These are phyloP conservation scores for Curvularia sp. DNA, from an alignment of 2,329 filamentous ascomycete genomes.

Conservation along the genomic window DNA sequence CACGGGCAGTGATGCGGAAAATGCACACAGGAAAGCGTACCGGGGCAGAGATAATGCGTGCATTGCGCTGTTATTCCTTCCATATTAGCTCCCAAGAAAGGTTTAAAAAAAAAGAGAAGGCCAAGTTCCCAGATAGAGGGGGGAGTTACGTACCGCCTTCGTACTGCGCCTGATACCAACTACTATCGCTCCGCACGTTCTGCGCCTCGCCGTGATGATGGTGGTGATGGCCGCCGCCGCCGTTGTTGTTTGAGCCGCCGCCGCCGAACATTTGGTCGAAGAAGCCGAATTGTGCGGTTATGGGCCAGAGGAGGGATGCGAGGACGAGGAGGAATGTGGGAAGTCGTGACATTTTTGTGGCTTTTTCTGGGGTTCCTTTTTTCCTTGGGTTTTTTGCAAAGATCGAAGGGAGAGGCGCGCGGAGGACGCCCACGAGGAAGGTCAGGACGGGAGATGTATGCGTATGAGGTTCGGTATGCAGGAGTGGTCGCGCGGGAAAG, in stretches of 20 bases:
- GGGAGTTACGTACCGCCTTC: constrained; percentile 61
- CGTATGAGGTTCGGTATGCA: no score
- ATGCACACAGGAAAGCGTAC: constrained; percentile 92
- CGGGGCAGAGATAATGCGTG: constrained; percentile 92
- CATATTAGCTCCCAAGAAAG: no score
- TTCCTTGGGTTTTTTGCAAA: not conserved
- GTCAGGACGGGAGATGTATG: no score
- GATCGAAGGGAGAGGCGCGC: not conserved
- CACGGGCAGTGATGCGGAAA: constrained; percentile 98
- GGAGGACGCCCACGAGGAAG: not conserved
- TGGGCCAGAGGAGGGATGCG: constrained; percentile 66
- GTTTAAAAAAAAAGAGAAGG: no score
- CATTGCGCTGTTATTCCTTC: constrained; percentile 69
- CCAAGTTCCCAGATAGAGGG: not conserved
- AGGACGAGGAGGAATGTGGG: constrained; percentile 41
- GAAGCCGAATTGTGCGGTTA: constrained; percentile 88
- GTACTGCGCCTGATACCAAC: constrained; percentile 77
- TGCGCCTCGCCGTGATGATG: constrained; percentile 60
- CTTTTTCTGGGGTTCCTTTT: not conserved
- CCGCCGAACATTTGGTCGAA: constrained; percentile 96
- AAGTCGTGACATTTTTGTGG: constrained; percentile 38
- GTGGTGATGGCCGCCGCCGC: constrained; percentile 64
- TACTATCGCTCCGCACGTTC: constrained; percentile 84
- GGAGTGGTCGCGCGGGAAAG: constrained; percentile 20
- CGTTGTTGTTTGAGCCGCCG: constrained; percentile 64